phyloP scores from a whole-genome alignment of 768 basidiomycete species.

The Hypsizygus marmoreus region DNA sequence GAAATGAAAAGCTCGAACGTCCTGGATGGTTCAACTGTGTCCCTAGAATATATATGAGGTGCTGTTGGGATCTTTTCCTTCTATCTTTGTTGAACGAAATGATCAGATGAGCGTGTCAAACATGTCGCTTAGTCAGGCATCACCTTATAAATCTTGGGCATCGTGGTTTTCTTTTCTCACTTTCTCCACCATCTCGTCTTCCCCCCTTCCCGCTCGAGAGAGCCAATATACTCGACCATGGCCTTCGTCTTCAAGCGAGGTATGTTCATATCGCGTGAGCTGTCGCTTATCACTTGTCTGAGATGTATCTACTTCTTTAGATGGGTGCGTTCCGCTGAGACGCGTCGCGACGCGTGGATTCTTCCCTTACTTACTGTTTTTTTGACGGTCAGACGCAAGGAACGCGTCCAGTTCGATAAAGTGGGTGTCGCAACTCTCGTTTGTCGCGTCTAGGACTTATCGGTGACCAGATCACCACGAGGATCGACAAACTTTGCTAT shows the following conservation, averaged over 20 bases:
- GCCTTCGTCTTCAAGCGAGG: constrained; percentile 45
- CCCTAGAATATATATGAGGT: no score
- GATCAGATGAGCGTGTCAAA: constrained; percentile 10
- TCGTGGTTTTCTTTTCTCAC: constrained; percentile 26
- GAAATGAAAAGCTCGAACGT: no score
- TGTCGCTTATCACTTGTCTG: constrained; percentile 4
- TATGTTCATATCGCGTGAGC: constrained; percentile 19
- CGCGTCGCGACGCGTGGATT: constrained; percentile 39
- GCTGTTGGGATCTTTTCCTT: no score
- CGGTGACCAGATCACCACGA: constrained; percentile 70
- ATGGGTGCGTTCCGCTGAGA: constrained; percentile 44
- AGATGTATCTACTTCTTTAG: constrained; percentile 27
- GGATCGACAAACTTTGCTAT: constrained; percentile 91
- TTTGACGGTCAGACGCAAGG: constrained; percentile 67
- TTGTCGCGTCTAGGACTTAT: constrained; percentile 16
- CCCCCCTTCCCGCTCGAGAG: constrained; percentile 9
- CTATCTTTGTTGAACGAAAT: constrained; percentile 10
- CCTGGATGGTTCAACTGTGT: no score
- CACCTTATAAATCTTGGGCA: constrained; percentile 31
- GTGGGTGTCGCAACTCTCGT: constrained; percentile 38
- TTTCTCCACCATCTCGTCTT: constrained; percentile 21
- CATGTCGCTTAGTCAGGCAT: constrained; percentile 32
- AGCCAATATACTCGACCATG: constrained; percentile 22
- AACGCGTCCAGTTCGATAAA: constrained; percentile 93
- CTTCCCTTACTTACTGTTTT: constrained; percentile 18